A percentile compares a stretch with the other conserved stretches of the same genome.
These are phyloP conservation scores for Colletotrichum limetticola DNA, from an alignment of 2,329 filamentous ascomycete species.

Conservation along the genomic window DNA sequence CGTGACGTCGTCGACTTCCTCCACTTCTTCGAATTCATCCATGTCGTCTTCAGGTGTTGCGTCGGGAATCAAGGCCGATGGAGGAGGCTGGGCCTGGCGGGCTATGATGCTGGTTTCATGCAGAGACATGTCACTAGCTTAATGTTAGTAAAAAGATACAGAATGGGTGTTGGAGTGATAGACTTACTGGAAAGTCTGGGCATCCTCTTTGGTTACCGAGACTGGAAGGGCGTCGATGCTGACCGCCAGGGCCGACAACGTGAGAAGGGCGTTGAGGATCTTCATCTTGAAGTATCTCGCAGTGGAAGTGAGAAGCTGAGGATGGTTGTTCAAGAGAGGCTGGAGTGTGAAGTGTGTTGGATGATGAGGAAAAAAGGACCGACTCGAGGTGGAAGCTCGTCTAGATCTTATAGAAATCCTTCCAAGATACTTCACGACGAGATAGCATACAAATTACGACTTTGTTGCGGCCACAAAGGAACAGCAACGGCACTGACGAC, in stretches of 20 bases:
- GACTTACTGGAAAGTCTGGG: conserved; percentile 7
- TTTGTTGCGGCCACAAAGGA: no score
- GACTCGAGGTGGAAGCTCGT: not conserved
- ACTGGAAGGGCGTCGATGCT: conserved; percentile 33
- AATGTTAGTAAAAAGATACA: not conserved
- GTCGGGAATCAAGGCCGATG: not conserved
- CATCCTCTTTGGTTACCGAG: conserved; percentile 16
- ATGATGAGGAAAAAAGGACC: conserved; percentile 1
- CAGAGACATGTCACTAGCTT: conserved; percentile 12
- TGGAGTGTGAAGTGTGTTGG: not conserved
- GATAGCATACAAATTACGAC: no score
- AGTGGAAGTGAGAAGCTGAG: not conserved
- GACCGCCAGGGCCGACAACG: conserved; percentile 31
- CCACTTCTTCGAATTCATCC: conserved; percentile 13
- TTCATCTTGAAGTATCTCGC: conserved; percentile 11
- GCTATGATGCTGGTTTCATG: not conserved
- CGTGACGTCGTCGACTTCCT: not conserved
- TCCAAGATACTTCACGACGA: not conserved
- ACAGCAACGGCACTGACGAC: not conserved
- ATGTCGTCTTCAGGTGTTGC: conserved; percentile 4
- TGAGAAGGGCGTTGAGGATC: conserved; percentile 18
- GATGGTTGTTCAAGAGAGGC: not conserved
- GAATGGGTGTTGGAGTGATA: rapidly evolving
- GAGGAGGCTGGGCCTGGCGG: conserved; percentile 13
- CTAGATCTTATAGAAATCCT: conserved; percentile 4